phyloP scores from a whole-genome alignment of 2,329 filamentous ascomycete species.

The Cercospora janseana region DNA sequence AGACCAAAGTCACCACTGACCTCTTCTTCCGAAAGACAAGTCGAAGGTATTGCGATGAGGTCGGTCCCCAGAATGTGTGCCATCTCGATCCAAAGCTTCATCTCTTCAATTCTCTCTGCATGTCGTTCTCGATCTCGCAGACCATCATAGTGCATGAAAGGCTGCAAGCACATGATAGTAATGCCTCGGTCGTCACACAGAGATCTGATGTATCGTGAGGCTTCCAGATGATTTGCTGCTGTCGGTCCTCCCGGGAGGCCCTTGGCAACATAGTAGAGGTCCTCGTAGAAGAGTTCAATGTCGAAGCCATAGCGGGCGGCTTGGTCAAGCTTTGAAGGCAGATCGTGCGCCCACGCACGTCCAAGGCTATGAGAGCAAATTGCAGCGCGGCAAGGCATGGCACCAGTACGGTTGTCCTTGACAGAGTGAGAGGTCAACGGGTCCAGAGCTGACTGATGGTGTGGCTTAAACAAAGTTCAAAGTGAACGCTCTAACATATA shows the following conservation, averaged over 20 bases:
- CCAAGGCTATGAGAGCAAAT: slow-evolving; percentile 78
- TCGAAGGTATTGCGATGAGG: slow-evolving; percentile 71
- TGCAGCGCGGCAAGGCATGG: slow-evolving; percentile 57
- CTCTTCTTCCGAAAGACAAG: slow-evolving; percentile 58
- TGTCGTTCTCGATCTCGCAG: slow-evolving; percentile 62
- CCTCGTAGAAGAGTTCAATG: slow-evolving; percentile 76
- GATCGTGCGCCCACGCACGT: slow-evolving; percentile 66
- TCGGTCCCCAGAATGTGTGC: slow-evolving; percentile 64
- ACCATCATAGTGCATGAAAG: slow-evolving; percentile 76
- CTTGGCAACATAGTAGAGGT: slow-evolving; percentile 62
- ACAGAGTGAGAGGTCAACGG: neutral
- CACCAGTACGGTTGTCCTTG: slow-evolving; percentile 1
- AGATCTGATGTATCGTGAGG: slow-evolving; percentile 56
- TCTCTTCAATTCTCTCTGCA: slow-evolving; percentile 57
- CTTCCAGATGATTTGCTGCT: slow-evolving; percentile 52
- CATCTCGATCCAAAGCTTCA: slow-evolving; percentile 68
- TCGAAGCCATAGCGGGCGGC: slow-evolving; percentile 66
- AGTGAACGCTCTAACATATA: slow-evolving; percentile 3
- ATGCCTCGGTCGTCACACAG: slow-evolving; percentile 59
- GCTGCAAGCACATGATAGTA: slow-evolving; percentile 66
- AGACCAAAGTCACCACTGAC: slow-evolving; percentile 54
- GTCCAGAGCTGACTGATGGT: neutral
- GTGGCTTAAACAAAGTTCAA: slow-evolving; percentile 14
- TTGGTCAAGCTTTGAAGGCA: slow-evolving; percentile 66
- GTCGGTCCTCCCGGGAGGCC: slow-evolving; percentile 46